Conservation (phyloP, 225 moss, liverwort and hornwort genomes). For the Sphagnum tenellum region DNA sequence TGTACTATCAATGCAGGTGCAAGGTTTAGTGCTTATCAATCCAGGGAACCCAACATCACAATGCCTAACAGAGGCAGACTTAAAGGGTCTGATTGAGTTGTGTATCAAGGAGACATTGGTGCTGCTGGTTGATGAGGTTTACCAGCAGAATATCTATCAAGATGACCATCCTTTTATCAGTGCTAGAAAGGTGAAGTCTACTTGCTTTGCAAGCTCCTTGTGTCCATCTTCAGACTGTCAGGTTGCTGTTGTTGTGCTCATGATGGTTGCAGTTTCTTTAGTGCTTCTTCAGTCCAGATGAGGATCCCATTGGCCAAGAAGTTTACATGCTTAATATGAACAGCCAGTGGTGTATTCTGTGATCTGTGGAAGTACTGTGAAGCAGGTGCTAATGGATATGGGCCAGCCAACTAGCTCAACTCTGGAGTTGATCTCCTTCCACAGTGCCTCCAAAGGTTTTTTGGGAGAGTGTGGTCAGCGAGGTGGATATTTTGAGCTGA, state of each 20-base stretch:
- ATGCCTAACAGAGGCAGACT: conserved; percentile 54
- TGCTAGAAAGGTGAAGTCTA: conserved; percentile 59
- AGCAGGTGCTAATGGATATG: conserved; percentile 65
- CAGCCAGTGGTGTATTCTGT: not conserved
- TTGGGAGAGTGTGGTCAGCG: conserved; percentile 91
- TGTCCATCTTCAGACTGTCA: not conserved
- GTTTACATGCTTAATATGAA: too few relatives aligned
- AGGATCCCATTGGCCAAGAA: too few relatives aligned
- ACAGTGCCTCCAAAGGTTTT: conserved; percentile 77
- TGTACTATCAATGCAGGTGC: conserved; percentile 27
- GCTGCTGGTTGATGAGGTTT: conserved; percentile 81
- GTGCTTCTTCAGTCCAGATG: too few relatives aligned
- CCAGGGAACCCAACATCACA: conserved; percentile 92
- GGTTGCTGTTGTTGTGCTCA: not conserved
- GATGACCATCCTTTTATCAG: conserved; percentile 81
- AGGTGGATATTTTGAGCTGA: conserved; percentile 90
- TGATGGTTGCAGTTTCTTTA: too few relatives aligned
- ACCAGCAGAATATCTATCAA: conserved; percentile 84
- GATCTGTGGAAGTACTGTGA: not conserved
- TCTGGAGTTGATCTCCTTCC: conserved; percentile 80
- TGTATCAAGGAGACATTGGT: conserved; percentile 60
- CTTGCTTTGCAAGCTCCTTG: too few relatives aligned
- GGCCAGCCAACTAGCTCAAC: conserved; percentile 42
- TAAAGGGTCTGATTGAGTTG: conserved; percentile 64
- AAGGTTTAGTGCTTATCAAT: conserved; percentile 88